Evolutionary conservation across 2,329 filamentous ascomycete genomes (phyloP), one percentile per base, ranked within the genome.

Genomic region (Bipolaris oryzae): DNA sequence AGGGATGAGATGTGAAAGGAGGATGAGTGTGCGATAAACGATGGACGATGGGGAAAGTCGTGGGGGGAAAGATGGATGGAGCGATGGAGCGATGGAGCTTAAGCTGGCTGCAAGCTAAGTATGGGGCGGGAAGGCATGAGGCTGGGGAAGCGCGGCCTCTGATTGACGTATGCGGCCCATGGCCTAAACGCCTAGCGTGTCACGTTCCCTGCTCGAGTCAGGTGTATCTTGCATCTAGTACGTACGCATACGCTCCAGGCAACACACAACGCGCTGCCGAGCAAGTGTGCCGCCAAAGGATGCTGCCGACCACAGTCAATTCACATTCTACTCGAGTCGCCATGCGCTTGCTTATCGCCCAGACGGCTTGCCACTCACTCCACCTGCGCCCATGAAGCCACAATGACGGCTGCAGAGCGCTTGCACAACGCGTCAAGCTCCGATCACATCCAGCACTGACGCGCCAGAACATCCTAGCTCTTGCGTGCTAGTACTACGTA

Each of bases 91-190:
- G 44, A 48, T 5, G 63, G 58, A 62, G 55, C 58, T 55, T 44
- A 54, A 60, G 55, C 41, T 50, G 43, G 46, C 43, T 48, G 62
- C 42, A 54, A 57, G 53, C 54, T 53, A 28, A 28, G 25, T 28
- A 57, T 61, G 59, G 53, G 58, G 58, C 42, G 35, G 18, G 45
- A 16, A 48, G 25, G 33, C 45, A 48, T 37, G 34, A 20, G 33
- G 55, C 50, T 41, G 50, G 56, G 56, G 49, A 48, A 37, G 50
- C 55, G 51, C 51, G 55, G 51, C 43, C 37, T 38, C 37, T 33
- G 53, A 51, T 57, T 56, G 55, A 57, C 57, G 57, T 43, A 55
- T 51, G 55, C 43, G 42, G 43, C 43, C 50, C 42, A 46, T 54
- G 41, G 53, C 56, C 51, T 60, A 44, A 42, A 46, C 47, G 11